These are phyloP conservation scores for Ampelocalamus luodianensis DNA, from an alignment of 176 grass and related monocot species.

Conservation along the genomic window DNA sequence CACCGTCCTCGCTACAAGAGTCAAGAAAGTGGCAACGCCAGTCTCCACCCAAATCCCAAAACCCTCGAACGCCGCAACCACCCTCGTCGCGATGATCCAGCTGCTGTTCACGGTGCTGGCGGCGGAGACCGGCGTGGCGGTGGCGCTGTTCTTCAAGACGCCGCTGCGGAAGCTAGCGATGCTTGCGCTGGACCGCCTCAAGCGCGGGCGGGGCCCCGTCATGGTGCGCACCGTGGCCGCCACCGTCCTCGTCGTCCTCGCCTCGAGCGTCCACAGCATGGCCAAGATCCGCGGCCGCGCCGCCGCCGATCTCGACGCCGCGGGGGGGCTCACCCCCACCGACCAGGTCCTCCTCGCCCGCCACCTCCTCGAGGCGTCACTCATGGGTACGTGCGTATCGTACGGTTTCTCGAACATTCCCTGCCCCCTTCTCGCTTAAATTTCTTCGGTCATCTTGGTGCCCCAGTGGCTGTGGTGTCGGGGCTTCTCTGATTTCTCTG, in stretches of 20 bases:
- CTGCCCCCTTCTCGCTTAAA: not conserved
- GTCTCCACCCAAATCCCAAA: not conserved
- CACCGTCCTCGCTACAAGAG: not conserved
- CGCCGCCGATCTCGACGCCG: slow-evolving; percentile 46
- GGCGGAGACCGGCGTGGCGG: slow-evolving; percentile 56
- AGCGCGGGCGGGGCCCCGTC: slow-evolving; percentile 72
- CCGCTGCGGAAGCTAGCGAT: slow-evolving; percentile 64
- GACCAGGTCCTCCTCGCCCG: slow-evolving; percentile 86
- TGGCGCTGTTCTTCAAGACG: slow-evolving; percentile 74
- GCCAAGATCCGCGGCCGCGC: slow-evolving; percentile 66
- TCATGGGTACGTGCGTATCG: slow-evolving; percentile 61
- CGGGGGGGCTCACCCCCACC: slow-evolving; percentile 60
- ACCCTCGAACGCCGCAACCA: not conserved
- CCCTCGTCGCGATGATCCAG: slow-evolving; percentile 61
- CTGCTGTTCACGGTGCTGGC: slow-evolving; percentile 73
- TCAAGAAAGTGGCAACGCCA: not conserved
- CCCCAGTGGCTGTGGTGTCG: not conserved
- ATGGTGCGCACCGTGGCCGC: slow-evolving; percentile 83
- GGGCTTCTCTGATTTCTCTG: not conserved
- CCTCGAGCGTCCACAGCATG: slow-evolving; percentile 81
- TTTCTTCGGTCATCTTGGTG: not conserved
- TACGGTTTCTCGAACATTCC: not conserved
- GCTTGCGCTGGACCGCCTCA: slow-evolving; percentile 67
- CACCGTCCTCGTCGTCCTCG: slow-evolving; percentile 69
- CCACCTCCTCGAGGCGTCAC: slow-evolving; percentile 82